Base-by-base conservation (phyloP, 495 filamentous ascomycete genomes). In the Chaetomium fimeti region DNA sequence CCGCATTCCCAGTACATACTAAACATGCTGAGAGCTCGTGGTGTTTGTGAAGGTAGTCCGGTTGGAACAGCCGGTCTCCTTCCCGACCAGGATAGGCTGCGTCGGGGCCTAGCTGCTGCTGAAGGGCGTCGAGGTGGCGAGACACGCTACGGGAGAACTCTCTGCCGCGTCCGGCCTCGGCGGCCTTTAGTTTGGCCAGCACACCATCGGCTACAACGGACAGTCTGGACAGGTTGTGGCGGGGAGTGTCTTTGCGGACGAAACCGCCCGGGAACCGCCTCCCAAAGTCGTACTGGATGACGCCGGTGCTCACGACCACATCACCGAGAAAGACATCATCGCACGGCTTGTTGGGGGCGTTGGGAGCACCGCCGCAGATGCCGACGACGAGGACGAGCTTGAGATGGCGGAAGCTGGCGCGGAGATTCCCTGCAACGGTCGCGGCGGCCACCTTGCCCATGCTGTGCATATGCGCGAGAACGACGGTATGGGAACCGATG, bases 201-300 rank as follows among this genome's bases (percentile, higher is more conserved):
- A 77, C 47, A n/a, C 61, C 27, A 20, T 69, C 69, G 28, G 79
- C 72, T 9, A 74, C 68, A 22, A 53, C 49, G 54, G 73, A 71
- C 13, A 76, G 69, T 43, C 68, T 66, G 27, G 71, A 66, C 0
- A 76, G 69, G n/a, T 38, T 75, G 9, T 79, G 71, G 16, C 70
- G 66, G 15, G 72, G 24, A 9, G 47, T 71, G 43, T 68, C 67
- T 57, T 77, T 79, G 36, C 52, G 53, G 45, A 76, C 76, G 8
- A 67, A 64, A 3, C 76, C 55, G 60, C 76, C 59, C 40, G 72
- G 70, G 40, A 71, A 68, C 43, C 69, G 75, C 22, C 69, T 63
- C 25, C 79, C 79, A 62, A 74, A 71, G 52, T 77, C 74, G 57
- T 76, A 76, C 63, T 81, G 66, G 16, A 56, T 24, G 13, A 43